phyloP scores from a whole-genome alignment of 140 eudicot genomes.

The Anethum foeniculum region DNA sequence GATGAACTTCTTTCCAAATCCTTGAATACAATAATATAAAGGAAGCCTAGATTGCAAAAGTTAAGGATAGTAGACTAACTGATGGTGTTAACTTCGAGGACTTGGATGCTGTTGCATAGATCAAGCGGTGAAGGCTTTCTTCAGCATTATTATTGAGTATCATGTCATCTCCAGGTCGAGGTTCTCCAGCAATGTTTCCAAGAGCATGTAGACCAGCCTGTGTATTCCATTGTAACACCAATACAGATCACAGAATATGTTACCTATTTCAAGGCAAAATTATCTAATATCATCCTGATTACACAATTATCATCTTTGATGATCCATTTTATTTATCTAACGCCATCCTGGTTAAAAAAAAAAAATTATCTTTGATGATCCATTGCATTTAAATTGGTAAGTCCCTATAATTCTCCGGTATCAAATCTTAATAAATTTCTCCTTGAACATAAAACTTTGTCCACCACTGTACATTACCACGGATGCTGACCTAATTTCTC shows the following conservation, averaged over 20 bases:
- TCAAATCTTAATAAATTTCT: neutral
- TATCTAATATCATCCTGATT: neutral
- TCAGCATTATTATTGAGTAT: slow-evolving; percentile 56
- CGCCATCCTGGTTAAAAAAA: neutral
- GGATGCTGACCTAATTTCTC: neutral
- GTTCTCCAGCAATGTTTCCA: slow-evolving; percentile 71
- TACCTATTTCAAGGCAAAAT: neutral
- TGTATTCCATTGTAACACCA: slow-evolving; percentile 10
- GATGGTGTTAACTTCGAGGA: slow-evolving; percentile 87
- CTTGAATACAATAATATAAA: neutral
- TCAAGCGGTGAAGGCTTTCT: slow-evolving; percentile 54
- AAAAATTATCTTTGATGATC: neutral
- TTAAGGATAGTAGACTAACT: slow-evolving; percentile 31
- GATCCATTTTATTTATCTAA: neutral
- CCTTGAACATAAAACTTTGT: neutral
- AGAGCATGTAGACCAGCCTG: slow-evolving; percentile 97
- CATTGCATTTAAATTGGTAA: neutral
- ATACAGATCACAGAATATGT: neutral
- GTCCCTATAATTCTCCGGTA: neutral
- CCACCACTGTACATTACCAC: neutral
- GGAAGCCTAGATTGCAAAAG: neutral
- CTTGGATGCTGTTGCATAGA: slow-evolving; percentile 68
- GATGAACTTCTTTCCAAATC: neutral
- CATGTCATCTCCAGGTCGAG: slow-evolving; percentile 44
- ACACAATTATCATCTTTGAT: neutral